These are phyloP conservation scores for Avena atlantica DNA, from an alignment of 176 grass and related monocot species.

Conservation along the genomic window DNA sequence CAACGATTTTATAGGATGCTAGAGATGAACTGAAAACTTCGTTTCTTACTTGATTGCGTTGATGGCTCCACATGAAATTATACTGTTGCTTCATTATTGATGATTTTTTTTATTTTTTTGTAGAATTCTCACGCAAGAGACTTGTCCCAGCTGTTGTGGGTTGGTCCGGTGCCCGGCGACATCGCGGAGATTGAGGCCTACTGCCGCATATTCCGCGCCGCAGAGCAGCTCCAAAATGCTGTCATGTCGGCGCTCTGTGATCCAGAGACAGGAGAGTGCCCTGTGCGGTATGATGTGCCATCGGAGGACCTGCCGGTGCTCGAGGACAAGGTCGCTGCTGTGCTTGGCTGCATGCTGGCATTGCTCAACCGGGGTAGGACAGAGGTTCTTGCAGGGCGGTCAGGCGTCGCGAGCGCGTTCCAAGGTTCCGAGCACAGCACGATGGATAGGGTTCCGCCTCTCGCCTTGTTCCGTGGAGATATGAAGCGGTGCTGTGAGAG, in stretches of 20 bases:
- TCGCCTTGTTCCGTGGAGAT: constrained; percentile 83
- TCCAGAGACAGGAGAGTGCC: constrained; percentile 85
- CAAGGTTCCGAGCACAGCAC: constrained; percentile 49
- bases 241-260: constrained; percentile 94
- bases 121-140: constrained; percentile 74
- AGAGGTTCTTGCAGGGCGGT: constrained; percentile 84
- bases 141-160: constrained; percentile 74
- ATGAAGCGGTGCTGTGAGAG: constrained; percentile 96
- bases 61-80: background rate
- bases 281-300: constrained; percentile 64
- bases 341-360: constrained; percentile 88
- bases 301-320: constrained; percentile 70
- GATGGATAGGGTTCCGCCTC: constrained; percentile 75
- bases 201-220: constrained; percentile 90
- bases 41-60: constrained; percentile 31
- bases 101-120: constrained; percentile 14
- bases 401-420: constrained; percentile 49
- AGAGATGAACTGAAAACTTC: constrained; percentile 34
- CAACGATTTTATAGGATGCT: background rate
- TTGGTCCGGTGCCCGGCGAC: constrained; percentile 84
- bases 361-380: constrained; percentile 68
- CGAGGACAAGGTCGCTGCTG: constrained; percentile 85
- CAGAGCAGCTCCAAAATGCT: constrained; percentile 72
- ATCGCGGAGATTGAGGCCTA: constrained; percentile 94
- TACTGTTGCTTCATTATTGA: constrained; percentile 2